A percentile compares a stretch with the other conserved stretches of the same genome.
Evolutionary conservation across 1,284 basidiomycete genomes (phyloP).

Genomic region (Puccinia polysora): DNA sequence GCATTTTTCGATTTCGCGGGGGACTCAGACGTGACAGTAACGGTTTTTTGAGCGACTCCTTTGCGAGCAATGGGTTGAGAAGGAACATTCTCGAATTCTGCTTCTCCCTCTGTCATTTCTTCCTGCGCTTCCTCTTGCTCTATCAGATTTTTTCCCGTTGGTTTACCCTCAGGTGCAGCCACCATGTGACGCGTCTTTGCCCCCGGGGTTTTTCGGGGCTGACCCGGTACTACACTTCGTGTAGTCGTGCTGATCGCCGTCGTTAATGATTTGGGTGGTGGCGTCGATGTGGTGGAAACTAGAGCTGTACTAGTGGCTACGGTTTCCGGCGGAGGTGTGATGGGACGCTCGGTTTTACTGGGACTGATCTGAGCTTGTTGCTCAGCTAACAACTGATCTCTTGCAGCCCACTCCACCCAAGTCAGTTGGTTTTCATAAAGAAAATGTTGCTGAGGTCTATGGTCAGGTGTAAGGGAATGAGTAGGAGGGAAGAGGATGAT

Average conservation of each 20-base stretch:
- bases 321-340: constrained; percentile 67
- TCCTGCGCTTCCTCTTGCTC: constrained; percentile 17
- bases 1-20: constrained; percentile 14
- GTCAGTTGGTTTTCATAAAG: constrained; percentile 93
- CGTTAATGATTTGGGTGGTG: constrained; percentile 60
- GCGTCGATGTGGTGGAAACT: constrained; percentile 52
- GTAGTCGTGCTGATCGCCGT: constrained; percentile 64
- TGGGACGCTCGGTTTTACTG: constrained; percentile 58
- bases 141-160: constrained; percentile 57
- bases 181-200: constrained; percentile 61
- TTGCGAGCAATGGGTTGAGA: constrained; percentile 46
- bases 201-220: constrained; percentile 76
- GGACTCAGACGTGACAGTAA: neutral
- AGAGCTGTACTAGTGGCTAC: constrained; percentile 56
- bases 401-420: constrained; percentile 86
- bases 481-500: constrained; percentile 38
- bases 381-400: constrained; percentile 58
- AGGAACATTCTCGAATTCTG: constrained; percentile 47
- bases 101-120: neutral
- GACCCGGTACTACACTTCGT: constrained; percentile 68
- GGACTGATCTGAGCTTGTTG: constrained; percentile 38
- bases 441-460: constrained; percentile 66
- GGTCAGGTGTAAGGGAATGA: neutral
- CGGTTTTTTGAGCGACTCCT: neutral
- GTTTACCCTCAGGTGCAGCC: constrained; percentile 51